Conservation (phyloP, 2,329 filamentous ascomycete genomes). For the Ophiostoma sp. region DNA sequence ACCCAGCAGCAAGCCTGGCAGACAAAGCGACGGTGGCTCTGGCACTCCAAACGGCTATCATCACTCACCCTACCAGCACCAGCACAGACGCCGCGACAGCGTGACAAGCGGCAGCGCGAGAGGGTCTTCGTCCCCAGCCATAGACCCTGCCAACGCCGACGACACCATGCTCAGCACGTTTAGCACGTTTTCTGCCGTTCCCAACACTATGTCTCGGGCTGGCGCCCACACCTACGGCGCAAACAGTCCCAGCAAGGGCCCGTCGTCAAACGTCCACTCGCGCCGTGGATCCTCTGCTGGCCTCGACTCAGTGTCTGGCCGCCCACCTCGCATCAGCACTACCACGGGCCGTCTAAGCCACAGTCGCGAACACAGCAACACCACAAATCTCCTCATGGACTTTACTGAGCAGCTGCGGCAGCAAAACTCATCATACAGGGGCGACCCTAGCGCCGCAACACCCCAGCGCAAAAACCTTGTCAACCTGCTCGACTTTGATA, state of each 20-base stretch:
- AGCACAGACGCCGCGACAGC: slow-evolving; percentile 4
- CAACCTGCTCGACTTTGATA: slow-evolving; percentile 81
- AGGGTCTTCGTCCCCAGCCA: slow-evolving; percentile 25
- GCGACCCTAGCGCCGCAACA: slow-evolving; percentile 31
- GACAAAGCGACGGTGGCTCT: slow-evolving; percentile 24
- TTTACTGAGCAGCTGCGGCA: slow-evolving; percentile 68
- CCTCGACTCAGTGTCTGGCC: background rate
- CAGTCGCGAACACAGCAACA: slow-evolving; percentile 48
- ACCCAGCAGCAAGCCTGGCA: slow-evolving; percentile 22
- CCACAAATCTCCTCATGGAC: slow-evolving; percentile 75
- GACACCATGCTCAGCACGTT: slow-evolving; percentile 76
- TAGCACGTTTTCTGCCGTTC: slow-evolving; percentile 83
- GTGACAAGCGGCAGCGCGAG: background rate
- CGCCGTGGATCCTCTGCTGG: slow-evolving; percentile 4
- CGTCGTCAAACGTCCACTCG: slow-evolving; percentile 26
- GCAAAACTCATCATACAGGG: slow-evolving; percentile 38
- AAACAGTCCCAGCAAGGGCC: slow-evolving; percentile 56
- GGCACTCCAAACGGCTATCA: slow-evolving; percentile 10
- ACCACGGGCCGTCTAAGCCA: slow-evolving; percentile 33
- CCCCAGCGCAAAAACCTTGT: slow-evolving; percentile 50
- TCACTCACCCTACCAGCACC: slow-evolving; percentile 29
- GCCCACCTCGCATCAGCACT: slow-evolving; percentile 12
- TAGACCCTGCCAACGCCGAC: slow-evolving; percentile 50
- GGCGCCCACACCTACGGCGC: slow-evolving; percentile 32
- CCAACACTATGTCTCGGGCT: slow-evolving; percentile 46